Evolutionary conservation across 352 stramenopile genomes (phyloP), one percentile per base, ranked within the genome.

Genomic region (Phytophthora sp.): DNA sequence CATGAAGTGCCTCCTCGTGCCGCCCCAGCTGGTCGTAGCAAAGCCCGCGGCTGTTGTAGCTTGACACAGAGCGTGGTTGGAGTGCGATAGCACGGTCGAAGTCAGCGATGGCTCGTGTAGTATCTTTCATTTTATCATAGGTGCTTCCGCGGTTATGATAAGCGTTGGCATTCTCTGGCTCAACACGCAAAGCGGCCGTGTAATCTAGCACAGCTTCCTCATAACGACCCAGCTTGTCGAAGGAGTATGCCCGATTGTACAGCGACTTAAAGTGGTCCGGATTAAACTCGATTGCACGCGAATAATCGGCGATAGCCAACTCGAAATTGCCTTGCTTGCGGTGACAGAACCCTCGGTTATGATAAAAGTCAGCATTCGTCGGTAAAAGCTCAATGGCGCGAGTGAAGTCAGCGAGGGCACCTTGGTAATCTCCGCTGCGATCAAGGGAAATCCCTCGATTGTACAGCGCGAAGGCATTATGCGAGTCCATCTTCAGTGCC

Each of bases 191-290:
- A 5, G 88, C 87, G 1, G 82, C 66, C 0, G 77, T 90, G 68
- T 97, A 97, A 62, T 96, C 87, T 5, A 60, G 60, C 7, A 95
- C 69, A 11, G 88, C 88, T 17, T 90, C 78, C 3, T 69, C 52
- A 31, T 78, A 93, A 9, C 74, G 60, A 4, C 84, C 82, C 0
- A 96, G 72, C 60, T 94, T 94, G 69, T 97, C 89, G 53, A 78
- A 85, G 26, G 80, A 96, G 60, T 95, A 97, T 15, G 88, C 89
- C 10, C 88, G 82, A 41, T 96, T 96, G 64, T 96, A 97, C 20
- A 94, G 69, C 35, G 89, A 89, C 66, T 96, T 97, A 62, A 96
- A 97, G 58, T 97, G 88, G 9, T 63, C 54, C 20, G 85, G 46
- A 52, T 96, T 84, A 48, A 84, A 74, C 12, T 76, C 53, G 23